A percentile compares a stretch with the other conserved stretches of the same genome.
Evolutionary conservation across 2,329 filamentous ascomycete species (phyloP).

Genomic region (Fusarium sterilihyphosum): DNA sequence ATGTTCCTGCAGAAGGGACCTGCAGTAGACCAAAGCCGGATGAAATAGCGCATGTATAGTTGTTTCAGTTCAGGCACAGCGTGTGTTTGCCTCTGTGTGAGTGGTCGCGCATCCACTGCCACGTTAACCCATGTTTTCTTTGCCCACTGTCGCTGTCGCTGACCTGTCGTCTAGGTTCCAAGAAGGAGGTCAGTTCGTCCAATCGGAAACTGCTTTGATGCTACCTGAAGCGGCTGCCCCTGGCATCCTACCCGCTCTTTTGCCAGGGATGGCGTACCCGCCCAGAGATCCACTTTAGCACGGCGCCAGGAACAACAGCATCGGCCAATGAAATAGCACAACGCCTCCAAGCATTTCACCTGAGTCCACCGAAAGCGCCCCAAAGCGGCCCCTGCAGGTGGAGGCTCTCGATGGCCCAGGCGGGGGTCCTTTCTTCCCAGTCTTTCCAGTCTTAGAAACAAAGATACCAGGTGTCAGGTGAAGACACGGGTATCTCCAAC

Average conservation of each 20-base stretch:
- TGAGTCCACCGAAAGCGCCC: constrained; percentile 22
- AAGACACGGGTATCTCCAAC: constrained; percentile 7
- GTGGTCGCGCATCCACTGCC: constrained; percentile 23
- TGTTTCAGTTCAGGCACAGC: constrained; percentile 32
- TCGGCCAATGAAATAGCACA: constrained; percentile 14
- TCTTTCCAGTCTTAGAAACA: constrained; percentile 12
- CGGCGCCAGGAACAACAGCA: constrained; percentile 13
- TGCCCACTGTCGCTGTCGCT: neutral
- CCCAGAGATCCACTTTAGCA: neutral
- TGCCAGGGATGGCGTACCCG: constrained; percentile 14
- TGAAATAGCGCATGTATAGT: constrained; percentile 16
- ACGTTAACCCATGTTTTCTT: constrained; percentile 31
- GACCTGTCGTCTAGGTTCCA: constrained; percentile 15
- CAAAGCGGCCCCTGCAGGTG: constrained; percentile 33
- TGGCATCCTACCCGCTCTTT: constrained; percentile 10
- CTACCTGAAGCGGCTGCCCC: constrained; percentile 24
- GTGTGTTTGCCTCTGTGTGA: constrained; percentile 1
- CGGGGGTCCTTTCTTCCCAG: neutral
- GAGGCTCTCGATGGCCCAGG: constrained; percentile 18
- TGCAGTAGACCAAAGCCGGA: constrained; percentile 25
- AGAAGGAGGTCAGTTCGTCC: neutral
- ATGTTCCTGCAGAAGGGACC: constrained; percentile 35
- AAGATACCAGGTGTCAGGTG: constrained; percentile 19
- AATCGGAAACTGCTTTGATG: constrained; percentile 21
- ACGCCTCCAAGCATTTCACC: constrained; percentile 19